Evolutionary conservation across 2,329 filamentous ascomycete species (phyloP).

Genomic region (Elsinoe australis): DNA sequence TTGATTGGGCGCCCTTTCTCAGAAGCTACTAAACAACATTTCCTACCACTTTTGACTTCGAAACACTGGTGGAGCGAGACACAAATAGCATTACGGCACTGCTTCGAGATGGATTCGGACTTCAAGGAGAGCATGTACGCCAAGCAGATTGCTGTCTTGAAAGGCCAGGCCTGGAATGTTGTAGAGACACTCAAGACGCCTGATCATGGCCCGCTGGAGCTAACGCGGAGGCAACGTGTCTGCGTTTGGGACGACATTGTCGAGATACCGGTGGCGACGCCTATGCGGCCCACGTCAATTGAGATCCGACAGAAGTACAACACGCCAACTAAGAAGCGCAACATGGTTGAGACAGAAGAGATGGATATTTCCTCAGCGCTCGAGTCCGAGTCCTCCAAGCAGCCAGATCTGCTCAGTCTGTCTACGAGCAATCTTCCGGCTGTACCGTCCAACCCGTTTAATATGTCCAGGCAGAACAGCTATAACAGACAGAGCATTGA

Average conservation of each 20-base stretch:
- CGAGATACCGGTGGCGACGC: slow-evolving; percentile 88
- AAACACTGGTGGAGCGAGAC: slow-evolving; percentile 97
- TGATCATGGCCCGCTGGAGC: slow-evolving; percentile 87
- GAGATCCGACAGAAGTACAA: slow-evolving; percentile 63
- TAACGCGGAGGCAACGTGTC: slow-evolving; percentile 82
- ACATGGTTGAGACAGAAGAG: slow-evolving; percentile 62
- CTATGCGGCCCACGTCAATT: slow-evolving; percentile 74
- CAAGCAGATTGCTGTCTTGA: slow-evolving; percentile 97
- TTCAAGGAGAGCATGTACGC: slow-evolving; percentile 99
- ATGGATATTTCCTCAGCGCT: slow-evolving; percentile 79
- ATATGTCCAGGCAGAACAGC: slow-evolving; percentile 40
- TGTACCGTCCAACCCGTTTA: slow-evolving; percentile 40
- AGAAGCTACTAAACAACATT: slow-evolving; percentile 85
- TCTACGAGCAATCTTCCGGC: slow-evolving; percentile 22
- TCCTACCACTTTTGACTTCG: slow-evolving; percentile 89
- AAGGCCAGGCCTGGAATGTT: slow-evolving; percentile 98
- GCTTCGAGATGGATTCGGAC: slow-evolving; percentile 88
- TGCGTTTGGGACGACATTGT: slow-evolving; percentile 98
- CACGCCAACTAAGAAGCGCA: slow-evolving; percentile 21
- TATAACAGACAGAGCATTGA: slow-evolving; percentile 32
- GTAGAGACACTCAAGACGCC: slow-evolving; percentile 90
- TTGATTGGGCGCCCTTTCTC: slow-evolving; percentile 95
- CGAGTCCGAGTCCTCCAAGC: slow-evolving; percentile 45
- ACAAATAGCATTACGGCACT: slow-evolving; percentile 71
- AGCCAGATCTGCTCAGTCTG: slow-evolving; percentile 63